These are phyloP conservation scores for Solanum arcanum DNA, from an alignment of 257 asterid genomes.

Conservation along the genomic window DNA sequence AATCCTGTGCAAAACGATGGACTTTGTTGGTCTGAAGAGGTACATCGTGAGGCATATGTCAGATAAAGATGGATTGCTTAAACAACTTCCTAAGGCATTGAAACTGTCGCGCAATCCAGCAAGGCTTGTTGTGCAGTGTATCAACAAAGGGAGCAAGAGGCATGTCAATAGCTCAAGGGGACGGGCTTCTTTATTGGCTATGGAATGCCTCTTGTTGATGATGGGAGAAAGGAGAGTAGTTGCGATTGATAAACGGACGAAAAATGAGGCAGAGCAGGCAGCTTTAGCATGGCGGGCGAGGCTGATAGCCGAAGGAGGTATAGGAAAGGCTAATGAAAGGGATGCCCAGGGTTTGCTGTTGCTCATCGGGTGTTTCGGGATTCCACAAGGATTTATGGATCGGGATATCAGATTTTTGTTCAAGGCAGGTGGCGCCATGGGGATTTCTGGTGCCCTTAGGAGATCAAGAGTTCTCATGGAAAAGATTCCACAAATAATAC, in stretches of 20 bases:
- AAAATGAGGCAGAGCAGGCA: slow-evolving; percentile 43
- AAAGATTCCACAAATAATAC: slow-evolving; percentile 48
- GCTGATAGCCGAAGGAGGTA: slow-evolving; percentile 55
- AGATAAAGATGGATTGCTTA: slow-evolving; percentile 30
- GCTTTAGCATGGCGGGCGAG: slow-evolving; percentile 71
- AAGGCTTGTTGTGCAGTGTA: slow-evolving; percentile 47
- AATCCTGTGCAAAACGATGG: slow-evolving; percentile 45
- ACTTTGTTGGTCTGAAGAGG: slow-evolving; percentile 38
- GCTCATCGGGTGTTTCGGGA: slow-evolving; percentile 63
- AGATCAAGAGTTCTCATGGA: slow-evolving; percentile 42
- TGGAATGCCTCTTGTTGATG: slow-evolving; percentile 73
- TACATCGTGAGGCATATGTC: slow-evolving; percentile 33
- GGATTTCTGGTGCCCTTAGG: slow-evolving; percentile 35
- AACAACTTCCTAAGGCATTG: slow-evolving; percentile 62
- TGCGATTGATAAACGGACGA: slow-evolving; percentile 18
- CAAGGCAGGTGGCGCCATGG: slow-evolving; percentile 41
- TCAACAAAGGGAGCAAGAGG: slow-evolving; percentile 58
- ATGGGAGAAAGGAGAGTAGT: slow-evolving; percentile 1
- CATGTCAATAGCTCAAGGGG: slow-evolving; percentile 35
- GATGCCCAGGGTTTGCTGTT: slow-evolving; percentile 78
- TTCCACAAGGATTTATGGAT: slow-evolving; percentile 31
- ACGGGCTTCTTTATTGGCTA: slow-evolving; percentile 49
- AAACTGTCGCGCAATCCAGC: slow-evolving; percentile 42
- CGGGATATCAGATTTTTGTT: slow-evolving; percentile 54
- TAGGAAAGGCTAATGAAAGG: slow-evolving; percentile 34